A percentile compares a stretch with the other conserved stretches of the same genome.
Conservation (phyloP, 768 basidiomycete genomes). For the Leucocoprinus birnbaumii region DNA sequence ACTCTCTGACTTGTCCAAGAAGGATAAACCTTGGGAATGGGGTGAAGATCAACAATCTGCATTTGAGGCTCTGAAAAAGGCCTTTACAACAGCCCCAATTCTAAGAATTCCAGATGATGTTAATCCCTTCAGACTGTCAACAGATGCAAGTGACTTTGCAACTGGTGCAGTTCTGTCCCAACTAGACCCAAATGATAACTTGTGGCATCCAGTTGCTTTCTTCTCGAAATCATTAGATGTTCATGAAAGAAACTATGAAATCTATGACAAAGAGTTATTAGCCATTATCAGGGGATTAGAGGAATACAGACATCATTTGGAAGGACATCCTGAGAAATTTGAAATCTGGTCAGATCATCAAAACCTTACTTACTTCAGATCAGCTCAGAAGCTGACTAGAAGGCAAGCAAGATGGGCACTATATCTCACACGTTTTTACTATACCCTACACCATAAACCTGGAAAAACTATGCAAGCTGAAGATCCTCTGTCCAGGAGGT, state of each 20-base stretch:
- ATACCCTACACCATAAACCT: neutral
- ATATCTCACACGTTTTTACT: neutral
- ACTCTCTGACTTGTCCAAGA: neutral
- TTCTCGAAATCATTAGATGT: slow-evolving; percentile 24
- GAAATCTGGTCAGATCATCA: slow-evolving; percentile 1
- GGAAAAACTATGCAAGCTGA: neutral
- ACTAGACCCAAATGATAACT: neutral
- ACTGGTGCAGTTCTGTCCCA: neutral
- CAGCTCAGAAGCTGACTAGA: neutral
- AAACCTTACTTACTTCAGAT: neutral
- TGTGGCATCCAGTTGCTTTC: slow-evolving; percentile 32
- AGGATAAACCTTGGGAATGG: neutral
- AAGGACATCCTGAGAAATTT: neutral
- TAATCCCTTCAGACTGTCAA: slow-evolving; percentile 10
- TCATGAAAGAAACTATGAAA: slow-evolving; percentile 44
- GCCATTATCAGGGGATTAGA: neutral
- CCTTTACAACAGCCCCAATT: slow-evolving; percentile 6
- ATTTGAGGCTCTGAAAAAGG: slow-evolving; percentile 2
- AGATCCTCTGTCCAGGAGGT: neutral
- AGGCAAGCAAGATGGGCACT: neutral
- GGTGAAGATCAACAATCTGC: neutral
- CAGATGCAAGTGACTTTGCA: neutral
- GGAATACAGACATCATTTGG: neutral
- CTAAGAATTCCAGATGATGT: slow-evolving; percentile 20
- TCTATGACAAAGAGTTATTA: slow-evolving; percentile 35